A percentile compares a stretch with the other conserved stretches of the same genome.
phyloP scores from a whole-genome alignment of 176 grass and related monocot genomes.

The Aegilops speltoides region DNA sequence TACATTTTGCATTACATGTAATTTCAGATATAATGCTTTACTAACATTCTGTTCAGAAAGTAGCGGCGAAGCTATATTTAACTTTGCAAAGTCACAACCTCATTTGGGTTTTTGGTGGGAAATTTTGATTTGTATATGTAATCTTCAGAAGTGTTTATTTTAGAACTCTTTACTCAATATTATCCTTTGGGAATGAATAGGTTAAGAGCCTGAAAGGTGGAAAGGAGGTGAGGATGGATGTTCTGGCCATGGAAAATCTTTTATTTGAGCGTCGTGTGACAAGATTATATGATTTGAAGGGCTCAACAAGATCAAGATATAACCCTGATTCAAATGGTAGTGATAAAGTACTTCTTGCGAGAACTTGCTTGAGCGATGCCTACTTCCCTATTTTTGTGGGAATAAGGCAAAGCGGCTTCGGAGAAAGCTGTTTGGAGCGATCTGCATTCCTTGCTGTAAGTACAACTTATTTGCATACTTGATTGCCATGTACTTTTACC shows the following conservation, averaged over 20 bases:
- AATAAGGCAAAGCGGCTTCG: slow-evolving; percentile 80
- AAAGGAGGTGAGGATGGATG: slow-evolving; percentile 90
- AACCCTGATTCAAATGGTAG: slow-evolving; percentile 87
- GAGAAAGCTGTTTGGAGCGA: slow-evolving; percentile 99
- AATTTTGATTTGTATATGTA: neutral
- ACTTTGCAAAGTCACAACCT: neutral
- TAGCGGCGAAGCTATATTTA: slow-evolving; percentile 4
- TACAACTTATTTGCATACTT: slow-evolving; percentile 27
- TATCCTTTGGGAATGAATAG: slow-evolving; percentile 33
- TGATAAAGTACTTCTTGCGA: slow-evolving; percentile 95
- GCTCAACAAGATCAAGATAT: slow-evolving; percentile 93
- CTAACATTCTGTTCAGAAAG: neutral
- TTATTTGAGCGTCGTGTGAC: slow-evolving; percentile 75
- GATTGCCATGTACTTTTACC: neutral
- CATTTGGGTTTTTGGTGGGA: neutral
- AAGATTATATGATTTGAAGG: slow-evolving; percentile 95
- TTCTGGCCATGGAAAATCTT: slow-evolving; percentile 99
- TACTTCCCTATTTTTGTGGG: slow-evolving; percentile 97
- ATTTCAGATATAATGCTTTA: slow-evolving; percentile 4
- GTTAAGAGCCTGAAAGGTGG: slow-evolving; percentile 82
- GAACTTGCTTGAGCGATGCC: slow-evolving; percentile 94
- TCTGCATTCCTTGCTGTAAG: slow-evolving; percentile 89
- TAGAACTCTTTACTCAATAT: slow-evolving; percentile 3
- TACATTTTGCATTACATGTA: slow-evolving; percentile 8
- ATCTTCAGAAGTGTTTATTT: slow-evolving; percentile 2